Conservation (phyloP, 225 moss, liverwort and hornwort species). For the Sphagnum tenellum region DNA sequence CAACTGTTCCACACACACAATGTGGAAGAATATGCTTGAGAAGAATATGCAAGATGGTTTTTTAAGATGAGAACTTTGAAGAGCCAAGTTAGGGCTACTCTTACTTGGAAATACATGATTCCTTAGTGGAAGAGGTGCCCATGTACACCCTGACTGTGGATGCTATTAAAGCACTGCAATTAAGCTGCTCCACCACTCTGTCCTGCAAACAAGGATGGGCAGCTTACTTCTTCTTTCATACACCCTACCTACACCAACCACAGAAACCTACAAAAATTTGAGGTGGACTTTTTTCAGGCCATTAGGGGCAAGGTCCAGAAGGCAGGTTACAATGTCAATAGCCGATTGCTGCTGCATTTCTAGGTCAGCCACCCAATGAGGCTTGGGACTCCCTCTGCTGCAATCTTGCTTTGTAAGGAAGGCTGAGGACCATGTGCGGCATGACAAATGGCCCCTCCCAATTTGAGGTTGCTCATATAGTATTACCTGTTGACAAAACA, state of each 20-base stretch:
- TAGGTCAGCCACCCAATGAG: conserved; percentile 54
- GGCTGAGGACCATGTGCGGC: conserved; percentile 57
- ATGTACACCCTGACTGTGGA: conserved; percentile 33
- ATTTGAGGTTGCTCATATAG: conserved; percentile 71
- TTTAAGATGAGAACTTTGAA: too few relatives aligned
- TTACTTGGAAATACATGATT: conserved; percentile 32
- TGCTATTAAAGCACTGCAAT: conserved; percentile 60
- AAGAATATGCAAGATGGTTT: too few relatives aligned
- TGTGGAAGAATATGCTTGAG: too few relatives aligned
- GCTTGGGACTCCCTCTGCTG: conserved; percentile 23
- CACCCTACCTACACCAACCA: neutral
- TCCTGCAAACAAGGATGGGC: conserved; percentile 36
- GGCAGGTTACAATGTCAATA: conserved; percentile 53
- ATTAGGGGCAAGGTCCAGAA: neutral
- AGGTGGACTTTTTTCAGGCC: too few relatives aligned
- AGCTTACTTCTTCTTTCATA: neutral
- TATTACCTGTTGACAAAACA: conserved; percentile 48
- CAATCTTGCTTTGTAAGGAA: conserved; percentile 21
- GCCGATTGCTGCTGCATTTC: conserved; percentile 28
- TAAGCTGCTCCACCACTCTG: conserved; percentile 59
- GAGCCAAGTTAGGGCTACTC: neutral
- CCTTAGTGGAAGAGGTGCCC: conserved; percentile 17
- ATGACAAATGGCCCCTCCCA: conserved; percentile 80
- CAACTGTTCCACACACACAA: too few relatives aligned
- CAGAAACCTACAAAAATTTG: neutral